Evolutionary conservation across 345 rosid species (phyloP).

Genomic region (Gossypium anomalum): DNA sequence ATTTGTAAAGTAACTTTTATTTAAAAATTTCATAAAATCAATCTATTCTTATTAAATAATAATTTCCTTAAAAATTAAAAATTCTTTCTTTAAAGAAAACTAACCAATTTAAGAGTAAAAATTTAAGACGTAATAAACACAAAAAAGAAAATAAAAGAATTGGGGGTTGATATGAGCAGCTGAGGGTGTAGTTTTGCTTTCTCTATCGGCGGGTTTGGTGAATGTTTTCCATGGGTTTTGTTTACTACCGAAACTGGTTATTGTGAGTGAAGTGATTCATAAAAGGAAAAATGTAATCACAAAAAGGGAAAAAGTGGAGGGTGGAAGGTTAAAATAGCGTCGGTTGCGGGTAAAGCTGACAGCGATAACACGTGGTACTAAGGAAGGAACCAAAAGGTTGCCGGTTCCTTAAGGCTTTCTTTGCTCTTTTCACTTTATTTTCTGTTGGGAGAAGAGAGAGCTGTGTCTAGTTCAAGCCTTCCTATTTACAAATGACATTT

Average conservation of each 20-base stretch:
- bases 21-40: no score
- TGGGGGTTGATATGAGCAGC: neutral
- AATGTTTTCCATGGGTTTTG: neutral
- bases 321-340: slow-evolving; percentile 22
- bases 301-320: neutral
- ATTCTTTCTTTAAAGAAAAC: neutral
- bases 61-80: neutral
- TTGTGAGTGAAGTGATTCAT: neutral
- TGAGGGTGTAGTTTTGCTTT: neutral
- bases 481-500: no score
- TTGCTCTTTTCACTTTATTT: neutral
- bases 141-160: neutral
- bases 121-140: neutral
- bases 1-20: no score
- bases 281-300: neutral
- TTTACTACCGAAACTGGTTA: neutral
- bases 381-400: neutral
- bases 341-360: slow-evolving; percentile 16
- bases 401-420: slow-evolving; percentile 7
- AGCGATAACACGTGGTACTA: slow-evolving; percentile 17
- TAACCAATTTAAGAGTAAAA: neutral
- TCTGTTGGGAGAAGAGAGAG: no score
- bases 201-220: neutral
- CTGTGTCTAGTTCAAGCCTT: no score
- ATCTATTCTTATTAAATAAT: no score